Base-by-base conservation (phyloP, 2,329 filamentous ascomycete species). In the Aspergillus candidus region DNA sequence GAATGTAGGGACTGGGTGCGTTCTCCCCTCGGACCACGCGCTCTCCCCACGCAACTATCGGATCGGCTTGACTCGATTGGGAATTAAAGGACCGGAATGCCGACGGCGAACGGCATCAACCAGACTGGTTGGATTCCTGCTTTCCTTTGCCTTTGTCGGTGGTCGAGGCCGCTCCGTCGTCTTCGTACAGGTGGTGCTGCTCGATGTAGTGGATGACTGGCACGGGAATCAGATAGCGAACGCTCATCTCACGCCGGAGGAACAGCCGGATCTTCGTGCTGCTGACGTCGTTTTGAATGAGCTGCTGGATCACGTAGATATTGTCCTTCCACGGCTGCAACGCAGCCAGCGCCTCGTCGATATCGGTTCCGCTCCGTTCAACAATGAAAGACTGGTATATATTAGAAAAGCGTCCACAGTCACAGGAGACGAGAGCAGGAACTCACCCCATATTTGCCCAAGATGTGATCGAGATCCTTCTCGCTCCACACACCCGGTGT, bases 351-450 rank as follows among this genome's bases (percentile, higher is more conserved):
- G 90, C 89, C 60, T 94, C 86, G 50, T 94, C 86, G 39, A 94
- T 85, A 59, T 94, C 88, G 15, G 88, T 94, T 35, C 89, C 90
- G 33, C 82, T 83, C 48, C 91, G 81, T 73, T 96, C 86, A n/a
- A 94, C 78, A 47, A 91, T 86, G 63, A 94, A 89, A 27, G 85
- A 82, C 67, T 70, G 35, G 11, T 27, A 17, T 12, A 7, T 3
- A 13, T 53, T 46, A 50, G 46, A 17, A 13, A n/a, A n/a, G 10
- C 11, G 6, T 6, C 14, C n/a, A 27, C 38, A 32, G 11, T 12
- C 10, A 13, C 4, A 15, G 3, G 6, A 38, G 22, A 39, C 29
- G 4, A 40, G 17, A 39, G 31, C 8, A n/a, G 10, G n/a, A 17
- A 64, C 67, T 40, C 61, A 70, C 67, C 35, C 88, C 88, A 60